A percentile compares a stretch with the other conserved stretches of the same genome.
These are phyloP conservation scores for Karstenula rhodostoma DNA, from an alignment of 2,329 filamentous ascomycete genomes.

Conservation along the genomic window DNA sequence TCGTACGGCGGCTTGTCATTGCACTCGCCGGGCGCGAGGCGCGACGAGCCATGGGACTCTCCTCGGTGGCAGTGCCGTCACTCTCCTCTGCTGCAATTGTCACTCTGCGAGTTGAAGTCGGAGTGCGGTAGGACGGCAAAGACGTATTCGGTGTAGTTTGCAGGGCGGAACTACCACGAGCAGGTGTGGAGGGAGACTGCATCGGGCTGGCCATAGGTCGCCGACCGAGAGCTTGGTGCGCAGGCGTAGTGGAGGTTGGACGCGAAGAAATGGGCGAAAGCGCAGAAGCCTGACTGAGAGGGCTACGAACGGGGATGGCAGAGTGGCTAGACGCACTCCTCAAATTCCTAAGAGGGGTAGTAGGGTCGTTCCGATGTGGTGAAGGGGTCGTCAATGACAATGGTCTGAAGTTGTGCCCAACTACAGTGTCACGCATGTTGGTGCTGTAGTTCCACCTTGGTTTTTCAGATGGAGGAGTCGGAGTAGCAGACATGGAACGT, in stretches of 20 bases:
- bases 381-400: slow-evolving; percentile 45
- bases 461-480: slow-evolving; percentile 43
- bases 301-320: slow-evolving; percentile 47
- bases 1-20: slow-evolving; percentile 40
- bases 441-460: slow-evolving; percentile 51
- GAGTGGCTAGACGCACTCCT: slow-evolving; percentile 44
- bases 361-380: slow-evolving; percentile 35
- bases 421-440: slow-evolving; percentile 48
- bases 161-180: slow-evolving; percentile 30
- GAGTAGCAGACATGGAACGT: slow-evolving; percentile 36
- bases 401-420: slow-evolving; percentile 51
- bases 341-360: slow-evolving; percentile 28
- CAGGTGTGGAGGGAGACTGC: slow-evolving; percentile 42
- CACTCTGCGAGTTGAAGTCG: slow-evolving; percentile 36
- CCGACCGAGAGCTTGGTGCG: slow-evolving; percentile 29
- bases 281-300: slow-evolving; percentile 37
- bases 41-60: slow-evolving; percentile 40
- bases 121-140: slow-evolving; percentile 27
- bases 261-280: slow-evolving; percentile 33
- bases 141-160: slow-evolving; percentile 30
- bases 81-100: slow-evolving; percentile 31
- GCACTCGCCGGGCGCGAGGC: slow-evolving; percentile 39
- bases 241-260: slow-evolving; percentile 42
- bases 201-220: slow-evolving; percentile 42
- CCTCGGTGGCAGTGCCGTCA: slow-evolving; percentile 31